Percentiles rank a stretch among this genome's conserved stretches.
Evolutionary conservation across 2,329 filamentous ascomycete genomes (phyloP).

Genomic region (Cadophora gregata): DNA sequence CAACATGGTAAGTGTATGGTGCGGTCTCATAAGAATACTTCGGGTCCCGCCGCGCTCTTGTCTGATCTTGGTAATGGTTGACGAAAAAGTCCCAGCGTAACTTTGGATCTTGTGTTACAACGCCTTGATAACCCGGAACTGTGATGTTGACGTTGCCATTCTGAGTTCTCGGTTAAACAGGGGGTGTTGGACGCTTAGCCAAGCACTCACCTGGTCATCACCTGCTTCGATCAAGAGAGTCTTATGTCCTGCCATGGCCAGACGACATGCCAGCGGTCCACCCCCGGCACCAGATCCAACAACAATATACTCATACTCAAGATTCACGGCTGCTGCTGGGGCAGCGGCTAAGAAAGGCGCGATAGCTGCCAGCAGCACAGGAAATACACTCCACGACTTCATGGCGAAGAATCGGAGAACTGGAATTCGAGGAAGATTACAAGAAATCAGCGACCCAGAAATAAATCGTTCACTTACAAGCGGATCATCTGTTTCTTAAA

Average conservation of each 20-base stretch:
- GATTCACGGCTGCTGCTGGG: conserved; percentile 10
- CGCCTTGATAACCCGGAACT: conserved; percentile 54
- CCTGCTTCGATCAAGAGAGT: conserved; percentile 61
- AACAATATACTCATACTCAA: conserved; percentile 59
- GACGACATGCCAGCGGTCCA: conserved; percentile 55
- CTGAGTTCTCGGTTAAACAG: neutral
- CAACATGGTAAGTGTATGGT: conserved; percentile 35
- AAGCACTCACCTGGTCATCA: conserved; percentile 52
- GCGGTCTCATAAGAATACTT: conserved; percentile 46
- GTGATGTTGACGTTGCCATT: conserved; percentile 36
- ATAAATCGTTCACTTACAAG: neutral
- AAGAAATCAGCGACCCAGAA: neutral
- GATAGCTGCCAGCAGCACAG: neutral
- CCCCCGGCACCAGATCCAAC: conserved; percentile 59
- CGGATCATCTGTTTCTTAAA: neutral
- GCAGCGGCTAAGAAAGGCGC: neutral
- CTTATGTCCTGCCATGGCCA: conserved; percentile 57
- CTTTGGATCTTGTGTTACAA: conserved; percentile 54
- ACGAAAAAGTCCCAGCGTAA: conserved; percentile 54
- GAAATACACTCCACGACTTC: neutral
- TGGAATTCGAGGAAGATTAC: neutral
- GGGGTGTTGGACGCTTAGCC: neutral
- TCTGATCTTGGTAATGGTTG: conserved; percentile 32
- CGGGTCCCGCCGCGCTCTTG: conserved; percentile 25
- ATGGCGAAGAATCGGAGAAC: neutral